Evolutionary conservation across 768 basidiomycete genomes (phyloP).

Genomic region (Lactarius tabidus): DNA sequence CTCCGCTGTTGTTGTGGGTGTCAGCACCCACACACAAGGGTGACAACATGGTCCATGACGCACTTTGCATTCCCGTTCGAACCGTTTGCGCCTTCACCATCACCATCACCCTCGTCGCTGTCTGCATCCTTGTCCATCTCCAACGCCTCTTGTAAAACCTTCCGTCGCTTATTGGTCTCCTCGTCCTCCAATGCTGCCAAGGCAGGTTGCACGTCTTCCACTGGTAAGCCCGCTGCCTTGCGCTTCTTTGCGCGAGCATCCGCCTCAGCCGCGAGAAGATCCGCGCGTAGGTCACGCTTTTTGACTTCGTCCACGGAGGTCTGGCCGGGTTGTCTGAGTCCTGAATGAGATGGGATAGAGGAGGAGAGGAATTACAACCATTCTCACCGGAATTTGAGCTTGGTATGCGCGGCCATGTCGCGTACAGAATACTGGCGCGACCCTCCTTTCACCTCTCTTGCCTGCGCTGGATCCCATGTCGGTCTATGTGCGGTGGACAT

Average conservation of each 20-base stretch:
- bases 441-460: slow-evolving; percentile 87
- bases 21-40: neutral
- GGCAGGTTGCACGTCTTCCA: slow-evolving; percentile 36
- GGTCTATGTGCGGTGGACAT: slow-evolving; percentile 88
- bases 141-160: slow-evolving; percentile 79
- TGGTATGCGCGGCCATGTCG: slow-evolving; percentile 93
- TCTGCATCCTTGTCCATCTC: slow-evolving; percentile 91
- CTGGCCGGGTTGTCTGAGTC: slow-evolving; percentile 84
- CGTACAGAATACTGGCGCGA: slow-evolving; percentile 90
- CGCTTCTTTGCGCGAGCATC: slow-evolving; percentile 87
- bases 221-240: slow-evolving; percentile 73
- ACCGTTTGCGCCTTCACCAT: slow-evolving; percentile 29
- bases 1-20: neutral
- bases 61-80: slow-evolving; percentile 6
- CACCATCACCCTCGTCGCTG: slow-evolving; percentile 59
- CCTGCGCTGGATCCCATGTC: slow-evolving; percentile 97
- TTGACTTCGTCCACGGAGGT: slow-evolving; percentile 77
- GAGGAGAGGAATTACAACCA: neutral
- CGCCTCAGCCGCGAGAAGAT: slow-evolving; percentile 82
- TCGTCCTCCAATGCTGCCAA: slow-evolving; percentile 48
- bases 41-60: neutral
- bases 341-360: neutral
- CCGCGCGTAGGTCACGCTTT: slow-evolving; percentile 79
- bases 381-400: slow-evolving; percentile 90
- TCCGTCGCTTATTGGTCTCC: slow-evolving; percentile 74